Conservation (phyloP, 2,329 filamentous ascomycete species). For the Dichotomopilus funicola region DNA sequence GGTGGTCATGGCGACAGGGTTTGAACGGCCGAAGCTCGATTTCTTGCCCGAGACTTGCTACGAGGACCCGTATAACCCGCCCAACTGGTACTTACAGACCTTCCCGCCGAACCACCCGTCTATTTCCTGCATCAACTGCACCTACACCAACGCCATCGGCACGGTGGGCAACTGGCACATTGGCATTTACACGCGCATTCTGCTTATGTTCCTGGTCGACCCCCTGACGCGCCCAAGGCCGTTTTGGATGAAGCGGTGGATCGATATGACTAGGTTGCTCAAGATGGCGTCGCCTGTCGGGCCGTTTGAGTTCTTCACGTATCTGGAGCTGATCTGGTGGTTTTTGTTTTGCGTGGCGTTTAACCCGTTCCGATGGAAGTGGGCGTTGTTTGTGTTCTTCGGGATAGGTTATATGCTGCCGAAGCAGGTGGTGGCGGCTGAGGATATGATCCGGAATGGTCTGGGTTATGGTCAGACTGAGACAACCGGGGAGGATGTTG, state of each 20-base stretch:
- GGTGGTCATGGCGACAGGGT: slow-evolving; percentile 79
- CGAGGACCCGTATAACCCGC: slow-evolving; percentile 64
- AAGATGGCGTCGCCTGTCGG: slow-evolving; percentile 64
- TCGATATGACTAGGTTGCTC: slow-evolving; percentile 70
- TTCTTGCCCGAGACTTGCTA: slow-evolving; percentile 73
- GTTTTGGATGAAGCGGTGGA: slow-evolving; percentile 78
- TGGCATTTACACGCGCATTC: slow-evolving; percentile 78
- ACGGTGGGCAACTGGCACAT: slow-evolving; percentile 85
- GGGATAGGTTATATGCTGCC: slow-evolving; percentile 65
- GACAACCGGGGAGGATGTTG: slow-evolving; percentile 7
- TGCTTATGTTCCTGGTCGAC: slow-evolving; percentile 81
- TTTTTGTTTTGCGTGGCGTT: slow-evolving; percentile 70
- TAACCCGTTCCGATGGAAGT: slow-evolving; percentile 88
- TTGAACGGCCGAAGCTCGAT: slow-evolving; percentile 62
- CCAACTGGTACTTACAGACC: slow-evolving; percentile 84
- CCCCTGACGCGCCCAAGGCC: slow-evolving; percentile 65
- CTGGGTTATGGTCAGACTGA: slow-evolving; percentile 29
- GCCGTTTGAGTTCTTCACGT: slow-evolving; percentile 87
- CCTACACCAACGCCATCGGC: slow-evolving; percentile 73
- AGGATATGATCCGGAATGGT: slow-evolving; percentile 54
- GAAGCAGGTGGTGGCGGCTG: slow-evolving; percentile 56
- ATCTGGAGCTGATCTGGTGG: slow-evolving; percentile 79
- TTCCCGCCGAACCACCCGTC: slow-evolving; percentile 70
- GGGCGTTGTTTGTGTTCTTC: slow-evolving; percentile 76
- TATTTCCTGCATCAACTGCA: slow-evolving; percentile 73